Percentiles rank a stretch among this genome's conserved stretches.
These are phyloP conservation scores for Populus ilicifolia DNA, from an alignment of 345 rosid species.

Conservation along the genomic window DNA sequence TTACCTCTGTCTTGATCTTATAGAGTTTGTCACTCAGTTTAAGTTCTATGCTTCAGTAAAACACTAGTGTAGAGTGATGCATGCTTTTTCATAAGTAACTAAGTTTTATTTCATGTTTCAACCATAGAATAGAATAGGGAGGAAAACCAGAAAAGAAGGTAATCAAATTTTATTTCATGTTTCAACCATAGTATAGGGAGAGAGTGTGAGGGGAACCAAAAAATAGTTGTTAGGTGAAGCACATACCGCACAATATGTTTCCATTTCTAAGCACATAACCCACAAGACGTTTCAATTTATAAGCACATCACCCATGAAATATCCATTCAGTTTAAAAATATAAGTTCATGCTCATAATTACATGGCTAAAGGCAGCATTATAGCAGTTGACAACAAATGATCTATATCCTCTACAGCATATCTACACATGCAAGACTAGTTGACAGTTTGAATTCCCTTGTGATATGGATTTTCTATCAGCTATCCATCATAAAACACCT, in stretches of 20 bases:
- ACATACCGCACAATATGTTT: neutral
- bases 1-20: neutral
- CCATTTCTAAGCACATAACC: neutral
- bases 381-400: neutral
- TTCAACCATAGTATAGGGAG: neutral
- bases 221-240: neutral
- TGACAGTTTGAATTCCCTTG: neutral
- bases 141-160: neutral
- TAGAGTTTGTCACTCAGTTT: neutral
- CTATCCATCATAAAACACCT: neutral
- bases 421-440: neutral
- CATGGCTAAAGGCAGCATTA: neutral
- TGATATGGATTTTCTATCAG: neutral
- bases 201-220: neutral
- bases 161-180: neutral
- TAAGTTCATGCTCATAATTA: neutral
- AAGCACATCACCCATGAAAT: too few relatives aligned
- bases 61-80: neutral
- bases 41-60: neutral
- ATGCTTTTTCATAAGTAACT: neutral
- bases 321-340: too few relatives aligned
- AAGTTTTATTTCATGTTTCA: neutral
- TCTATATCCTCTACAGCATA: neutral
- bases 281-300: neutral
- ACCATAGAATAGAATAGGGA: neutral